A percentile compares a stretch with the other conserved stretches of the same genome.
Evolutionary conservation across 2,329 filamentous ascomycete species (phyloP).

Genomic region (Venturia effusa): DNA sequence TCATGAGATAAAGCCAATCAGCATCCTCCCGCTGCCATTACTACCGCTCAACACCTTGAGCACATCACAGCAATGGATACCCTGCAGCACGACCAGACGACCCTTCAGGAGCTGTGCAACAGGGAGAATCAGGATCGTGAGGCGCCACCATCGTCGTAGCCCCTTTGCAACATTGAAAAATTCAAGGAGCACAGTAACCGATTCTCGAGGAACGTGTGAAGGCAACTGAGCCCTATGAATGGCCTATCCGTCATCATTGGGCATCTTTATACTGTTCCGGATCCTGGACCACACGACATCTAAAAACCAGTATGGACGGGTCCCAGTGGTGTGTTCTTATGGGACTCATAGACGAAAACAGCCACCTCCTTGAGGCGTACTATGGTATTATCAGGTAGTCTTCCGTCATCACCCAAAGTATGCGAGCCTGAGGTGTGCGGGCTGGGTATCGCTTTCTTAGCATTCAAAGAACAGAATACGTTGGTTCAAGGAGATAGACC

Average conservation of each 20-base stretch:
- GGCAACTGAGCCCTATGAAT: no score
- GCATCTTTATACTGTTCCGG: no score
- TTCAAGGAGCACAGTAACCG: no score
- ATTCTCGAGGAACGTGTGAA: no score
- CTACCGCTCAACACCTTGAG: no score
- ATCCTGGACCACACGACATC: background rate
- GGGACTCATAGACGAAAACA: background rate
- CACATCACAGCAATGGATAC: background rate
- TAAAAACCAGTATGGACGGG: background rate
- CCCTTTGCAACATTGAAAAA: no score
- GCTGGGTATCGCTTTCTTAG: background rate
- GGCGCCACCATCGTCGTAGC: background rate
- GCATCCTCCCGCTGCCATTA: no score
- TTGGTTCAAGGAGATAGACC: no score
- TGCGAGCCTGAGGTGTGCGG: background rate
- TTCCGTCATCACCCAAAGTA: background rate
- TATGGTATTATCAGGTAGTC: background rate
- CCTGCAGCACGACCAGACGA: background rate
- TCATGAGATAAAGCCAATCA: no score
- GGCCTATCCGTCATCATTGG: no score
- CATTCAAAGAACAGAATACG: background rate
- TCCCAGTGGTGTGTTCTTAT: background rate
- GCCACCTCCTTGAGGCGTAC: background rate
- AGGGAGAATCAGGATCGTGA: background rate
- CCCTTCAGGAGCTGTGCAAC: background rate